Evolutionary conservation across 148 eudicot species (phyloP).

Genomic region (Drosera capensis): DNA sequence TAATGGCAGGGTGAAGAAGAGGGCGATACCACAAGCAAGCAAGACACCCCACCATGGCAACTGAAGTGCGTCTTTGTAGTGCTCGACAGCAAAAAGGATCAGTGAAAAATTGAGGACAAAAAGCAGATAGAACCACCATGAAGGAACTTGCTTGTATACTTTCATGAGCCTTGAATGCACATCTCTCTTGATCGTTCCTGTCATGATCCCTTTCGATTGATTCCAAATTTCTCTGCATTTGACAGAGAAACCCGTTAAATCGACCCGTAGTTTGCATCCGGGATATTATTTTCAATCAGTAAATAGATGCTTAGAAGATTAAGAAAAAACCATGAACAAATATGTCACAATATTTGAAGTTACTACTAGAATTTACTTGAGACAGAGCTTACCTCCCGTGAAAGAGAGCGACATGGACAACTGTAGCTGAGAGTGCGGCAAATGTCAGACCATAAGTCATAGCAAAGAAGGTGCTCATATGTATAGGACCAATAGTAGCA

Average conservation of each 20-base stretch:
- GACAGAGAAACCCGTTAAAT: no score
- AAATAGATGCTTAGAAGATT: no score
- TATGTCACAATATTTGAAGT: no score
- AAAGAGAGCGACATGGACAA: constrained; percentile 48
- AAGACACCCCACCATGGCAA: constrained; percentile 86
- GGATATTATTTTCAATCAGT: no score
- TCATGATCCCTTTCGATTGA: constrained; percentile 29
- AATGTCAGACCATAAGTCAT: constrained; percentile 61
- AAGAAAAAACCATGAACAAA: no score
- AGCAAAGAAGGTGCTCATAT: constrained; percentile 52
- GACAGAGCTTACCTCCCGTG: no score
- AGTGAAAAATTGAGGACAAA: constrained; percentile 25
- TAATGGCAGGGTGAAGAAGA: constrained; percentile 67
- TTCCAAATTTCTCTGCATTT: constrained; percentile 32
- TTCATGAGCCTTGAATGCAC: constrained; percentile 54
- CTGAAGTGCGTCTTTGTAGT: no score
- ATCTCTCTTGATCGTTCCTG: constrained; percentile 24
- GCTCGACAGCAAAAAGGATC: constrained; percentile 30
- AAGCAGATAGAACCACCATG: constrained; percentile 58
- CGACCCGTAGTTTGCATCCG: no score
- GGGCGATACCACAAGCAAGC: constrained; percentile 42
- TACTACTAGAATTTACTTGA: no score
- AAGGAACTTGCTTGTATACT: constrained; percentile 43
- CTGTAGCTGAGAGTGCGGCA: constrained; percentile 48
- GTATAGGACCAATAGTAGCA: constrained; percentile 25